These are phyloP conservation scores for Monosporascus sp. DNA, from an alignment of 2,329 filamentous ascomycete genomes.

Conservation along the genomic window DNA sequence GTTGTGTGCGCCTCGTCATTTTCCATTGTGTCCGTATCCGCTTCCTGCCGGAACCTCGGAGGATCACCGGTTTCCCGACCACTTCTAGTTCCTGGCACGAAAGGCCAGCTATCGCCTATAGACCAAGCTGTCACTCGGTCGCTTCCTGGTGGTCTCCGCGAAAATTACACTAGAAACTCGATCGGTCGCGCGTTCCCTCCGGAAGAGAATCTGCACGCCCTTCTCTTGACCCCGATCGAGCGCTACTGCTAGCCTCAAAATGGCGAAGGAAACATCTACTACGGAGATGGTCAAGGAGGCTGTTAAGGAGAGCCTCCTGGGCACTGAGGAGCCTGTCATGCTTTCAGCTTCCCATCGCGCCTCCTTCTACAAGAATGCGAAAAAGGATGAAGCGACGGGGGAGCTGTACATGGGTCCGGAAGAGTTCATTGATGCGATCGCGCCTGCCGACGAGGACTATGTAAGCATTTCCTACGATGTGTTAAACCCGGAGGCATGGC, in stretches of 20 bases:
- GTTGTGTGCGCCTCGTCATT: not conserved
- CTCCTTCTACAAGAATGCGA: slow-evolving; percentile 71
- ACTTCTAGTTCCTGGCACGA: not conserved
- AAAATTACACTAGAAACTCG: not conserved
- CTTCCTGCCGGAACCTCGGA: not conserved
- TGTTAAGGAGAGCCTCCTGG: slow-evolving; percentile 76
- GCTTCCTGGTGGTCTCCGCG: not conserved
- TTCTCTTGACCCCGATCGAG: not conserved
- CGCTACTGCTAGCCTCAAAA: slow-evolving; percentile 15
- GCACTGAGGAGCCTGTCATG: slow-evolving; percentile 50
- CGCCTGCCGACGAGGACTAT: slow-evolving; percentile 82
- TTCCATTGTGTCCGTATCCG: not conserved
- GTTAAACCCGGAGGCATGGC: not conserved
- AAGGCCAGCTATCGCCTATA: not conserved
- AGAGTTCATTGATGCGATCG: slow-evolving; percentile 89
- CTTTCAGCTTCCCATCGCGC: slow-evolving; percentile 70
- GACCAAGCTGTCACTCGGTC: not conserved
- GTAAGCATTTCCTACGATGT: slow-evolving; percentile 48
- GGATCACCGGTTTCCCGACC: not conserved
- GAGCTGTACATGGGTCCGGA: slow-evolving; percentile 76
- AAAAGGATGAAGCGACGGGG: slow-evolving; percentile 67
- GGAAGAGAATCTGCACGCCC: not conserved
- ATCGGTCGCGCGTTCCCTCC: not conserved
- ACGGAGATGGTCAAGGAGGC: slow-evolving; percentile 64
- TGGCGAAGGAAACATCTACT: slow-evolving; percentile 43